Conservation (phyloP, 2,329 filamentous ascomycete species). For the Fusarium algeriense region DNA sequence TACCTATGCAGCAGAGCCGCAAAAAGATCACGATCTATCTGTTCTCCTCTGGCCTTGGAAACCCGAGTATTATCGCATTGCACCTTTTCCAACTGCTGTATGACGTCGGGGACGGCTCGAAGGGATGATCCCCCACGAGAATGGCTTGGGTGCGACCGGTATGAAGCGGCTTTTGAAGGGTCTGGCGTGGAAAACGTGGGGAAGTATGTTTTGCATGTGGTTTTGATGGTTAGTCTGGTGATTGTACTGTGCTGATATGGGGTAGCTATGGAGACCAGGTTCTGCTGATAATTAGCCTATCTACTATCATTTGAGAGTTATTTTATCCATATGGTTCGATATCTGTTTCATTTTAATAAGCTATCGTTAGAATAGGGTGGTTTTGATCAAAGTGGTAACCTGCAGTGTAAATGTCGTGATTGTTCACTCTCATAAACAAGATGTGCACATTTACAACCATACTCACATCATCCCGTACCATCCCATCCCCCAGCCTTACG, state of each 20-base stretch:
- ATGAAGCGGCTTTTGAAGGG: constrained; percentile 22
- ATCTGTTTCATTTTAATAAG: neutral
- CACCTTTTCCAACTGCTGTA: neutral
- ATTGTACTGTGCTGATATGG: constrained; percentile 16
- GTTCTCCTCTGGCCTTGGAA: neutral
- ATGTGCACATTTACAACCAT: constrained; percentile 9
- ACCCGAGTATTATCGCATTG: neutral
- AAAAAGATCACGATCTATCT: neutral
- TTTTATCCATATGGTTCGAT: neutral
- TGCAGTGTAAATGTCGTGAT: neutral
- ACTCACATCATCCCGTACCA: constrained; percentile 9
- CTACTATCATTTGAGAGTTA: neutral
- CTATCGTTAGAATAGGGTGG: neutral
- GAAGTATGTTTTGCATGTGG: constrained; percentile 32
- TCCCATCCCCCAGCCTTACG: constrained; percentile 21
- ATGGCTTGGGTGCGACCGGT: constrained; percentile 12
- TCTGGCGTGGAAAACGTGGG: constrained; percentile 15
- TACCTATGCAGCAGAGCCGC: constrained; percentile 9
- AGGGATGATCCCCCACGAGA: constrained; percentile 30
- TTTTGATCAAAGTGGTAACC: neutral
- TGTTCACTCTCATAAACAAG: neutral
- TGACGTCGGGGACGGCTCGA: constrained; percentile 13
- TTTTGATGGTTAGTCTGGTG: constrained; percentile 6
- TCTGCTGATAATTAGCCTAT: neutral
- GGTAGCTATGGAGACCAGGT: neutral